phyloP scores from a whole-genome alignment of 495 filamentous ascomycete genomes.

The Hyaloscypha variabilis region DNA sequence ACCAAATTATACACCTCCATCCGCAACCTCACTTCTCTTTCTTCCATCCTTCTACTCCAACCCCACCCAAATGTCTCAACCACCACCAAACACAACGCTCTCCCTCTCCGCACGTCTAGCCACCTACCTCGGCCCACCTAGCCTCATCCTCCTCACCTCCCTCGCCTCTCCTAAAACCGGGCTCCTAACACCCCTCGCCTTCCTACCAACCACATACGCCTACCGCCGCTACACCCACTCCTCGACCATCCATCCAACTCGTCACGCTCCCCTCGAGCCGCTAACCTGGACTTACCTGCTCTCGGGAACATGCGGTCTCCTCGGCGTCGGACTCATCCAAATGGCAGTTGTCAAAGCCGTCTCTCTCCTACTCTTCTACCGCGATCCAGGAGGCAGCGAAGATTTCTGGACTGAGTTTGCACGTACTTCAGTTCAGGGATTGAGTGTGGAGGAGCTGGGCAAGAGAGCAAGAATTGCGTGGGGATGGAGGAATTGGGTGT shows the following conservation, averaged over 20 bases:
- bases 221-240: constrained; percentile 9
- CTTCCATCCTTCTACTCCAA: neutral
- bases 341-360: constrained; percentile 7
- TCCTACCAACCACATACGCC: constrained; percentile 12
- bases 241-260: neutral
- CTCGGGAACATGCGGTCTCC: constrained; percentile 22
- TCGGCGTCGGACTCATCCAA: constrained; percentile 21
- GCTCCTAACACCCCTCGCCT: constrained; percentile 20
- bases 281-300: constrained; percentile 26
- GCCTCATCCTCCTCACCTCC: constrained; percentile 15
- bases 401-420: constrained; percentile 19
- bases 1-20: neutral
- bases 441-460: constrained; percentile 17
- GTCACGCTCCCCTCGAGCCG: constrained; percentile 11
- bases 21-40: neutral
- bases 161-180: constrained; percentile 15
- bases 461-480: constrained; percentile 16
- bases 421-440: constrained; percentile 5
- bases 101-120: constrained; percentile 18
- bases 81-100: constrained; percentile 18
- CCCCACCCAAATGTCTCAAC: constrained; percentile 8
- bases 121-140: constrained; percentile 19
- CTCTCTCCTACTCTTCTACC: constrained; percentile 16
- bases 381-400: neutral
- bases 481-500: constrained; percentile 29